Evolutionary conservation across 192 early-diverging fungal genomes (phyloP).

Genomic region (Entophlyctis luteolus): DNA sequence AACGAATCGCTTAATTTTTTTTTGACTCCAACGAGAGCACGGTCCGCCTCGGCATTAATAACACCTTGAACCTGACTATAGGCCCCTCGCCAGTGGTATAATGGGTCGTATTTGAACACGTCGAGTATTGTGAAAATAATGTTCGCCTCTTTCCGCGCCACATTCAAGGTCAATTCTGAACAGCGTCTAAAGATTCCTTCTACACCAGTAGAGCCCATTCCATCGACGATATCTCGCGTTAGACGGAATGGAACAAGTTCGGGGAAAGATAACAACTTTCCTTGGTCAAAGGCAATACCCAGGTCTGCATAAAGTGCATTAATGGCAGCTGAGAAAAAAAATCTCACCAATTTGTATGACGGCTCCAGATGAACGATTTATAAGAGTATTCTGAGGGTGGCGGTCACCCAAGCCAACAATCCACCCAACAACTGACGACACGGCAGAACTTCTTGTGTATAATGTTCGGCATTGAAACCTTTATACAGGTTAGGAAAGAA

Average conservation of each 20-base stretch:
- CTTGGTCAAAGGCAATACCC: constrained; percentile 95
- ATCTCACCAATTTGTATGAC: constrained; percentile 77
- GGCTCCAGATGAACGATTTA: constrained; percentile 77
- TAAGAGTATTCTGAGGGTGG: constrained; percentile 87
- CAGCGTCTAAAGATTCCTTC: constrained; percentile 75
- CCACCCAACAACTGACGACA: constrained; percentile 81
- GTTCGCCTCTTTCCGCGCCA: constrained; percentile 75
- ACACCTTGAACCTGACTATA: constrained; percentile 22
- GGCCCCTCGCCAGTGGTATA: constrained; percentile 64
- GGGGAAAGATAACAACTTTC: constrained; percentile 77
- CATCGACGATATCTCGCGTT: constrained; percentile 83
- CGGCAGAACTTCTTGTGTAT: constrained; percentile 79
- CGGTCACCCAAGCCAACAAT: constrained; percentile 71
- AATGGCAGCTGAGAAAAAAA: background rate
- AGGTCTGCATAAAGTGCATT: constrained; percentile 45
- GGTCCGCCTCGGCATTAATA: constrained; percentile 64
- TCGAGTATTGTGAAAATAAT: constrained; percentile 84
- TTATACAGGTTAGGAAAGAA: background rate
- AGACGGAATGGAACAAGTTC: constrained; percentile 91
- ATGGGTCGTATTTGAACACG: constrained; percentile 89
- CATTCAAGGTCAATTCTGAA: constrained; percentile 73
- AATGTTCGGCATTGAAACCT: constrained; percentile 64
- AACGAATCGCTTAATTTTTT: constrained; percentile 57
- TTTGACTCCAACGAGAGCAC: constrained; percentile 60
- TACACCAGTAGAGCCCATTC: constrained; percentile 76